Evolutionary conservation across 148 eudicot genomes (phyloP), one percentile per base, ranked within the genome.

Genomic region (Rhododendron vialii): DNA sequence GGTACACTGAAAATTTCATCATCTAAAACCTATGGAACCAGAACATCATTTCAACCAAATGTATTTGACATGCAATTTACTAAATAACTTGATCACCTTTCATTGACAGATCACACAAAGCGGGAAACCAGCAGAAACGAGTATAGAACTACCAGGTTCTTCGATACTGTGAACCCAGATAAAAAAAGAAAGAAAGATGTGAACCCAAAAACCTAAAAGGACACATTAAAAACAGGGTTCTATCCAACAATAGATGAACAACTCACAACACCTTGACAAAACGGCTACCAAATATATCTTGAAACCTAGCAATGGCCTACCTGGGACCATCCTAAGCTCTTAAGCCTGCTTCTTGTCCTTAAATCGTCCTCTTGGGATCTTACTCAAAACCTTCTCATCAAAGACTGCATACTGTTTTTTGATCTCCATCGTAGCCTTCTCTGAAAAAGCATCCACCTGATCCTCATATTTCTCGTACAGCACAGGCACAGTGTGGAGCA

Each of bases 381-480:
- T 96, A 92, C 98, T 93, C 88, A 96, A 85, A 14, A 96, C 98
- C 91, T 91, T 92, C 22, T 87, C 94, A 81, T 96, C 94, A 76
- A 96, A 88, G 1, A 93, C 94, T 20, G 90, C 92, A 86, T 91
- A 96, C 51, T 89, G 95, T 87, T 93, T 94, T 93, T 93, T 94
- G 78, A 93, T 77, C 91, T 93, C 98, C n/a, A 78, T n/a, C 81
- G 14, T 24, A 18, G 81, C 81, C 55, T 78, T 78, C 57, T 78
- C 81, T 22, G 89, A 94, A 83, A 91, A 94, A 47, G 92, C 86
- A 80, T 96, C 98, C 30, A 95, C 95, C 77, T 92, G 88, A 87
- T 94, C 95, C 84, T 96, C 95, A 80, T 96, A 93, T 87, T 92
- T 93, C 86, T 96, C 98, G 18, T 96, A 96, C 41, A 96, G 85